Percentiles rank a stretch among this genome's conserved stretches.
Conservation (phyloP, 148 eudicot genomes). For the Simmondsia chinensis region DNA sequence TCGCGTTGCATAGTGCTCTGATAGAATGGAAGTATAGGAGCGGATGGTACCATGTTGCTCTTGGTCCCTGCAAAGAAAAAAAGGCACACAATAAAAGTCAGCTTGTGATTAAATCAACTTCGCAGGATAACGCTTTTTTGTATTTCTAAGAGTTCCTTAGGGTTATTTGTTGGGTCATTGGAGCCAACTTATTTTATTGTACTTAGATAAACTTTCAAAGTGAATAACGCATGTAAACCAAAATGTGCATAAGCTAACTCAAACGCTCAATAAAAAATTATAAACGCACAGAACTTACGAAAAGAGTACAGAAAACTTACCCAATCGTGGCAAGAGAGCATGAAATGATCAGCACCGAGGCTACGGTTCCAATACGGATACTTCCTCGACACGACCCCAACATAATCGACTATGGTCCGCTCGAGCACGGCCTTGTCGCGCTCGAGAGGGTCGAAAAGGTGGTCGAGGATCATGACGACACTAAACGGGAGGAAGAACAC, state of each 20-base stretch:
- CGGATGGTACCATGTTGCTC: conserved; percentile 57
- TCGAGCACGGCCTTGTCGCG: conserved; percentile 39
- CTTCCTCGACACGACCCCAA: conserved; percentile 32
- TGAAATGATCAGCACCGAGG: conserved; percentile 71
- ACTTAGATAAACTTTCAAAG: too few species aligned
- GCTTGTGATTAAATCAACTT: too few species aligned
- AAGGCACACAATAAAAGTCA: too few species aligned
- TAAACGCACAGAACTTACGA: too few species aligned
- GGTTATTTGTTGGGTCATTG: too few species aligned
- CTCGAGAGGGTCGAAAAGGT: conserved; percentile 38
- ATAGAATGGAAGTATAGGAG: conserved; percentile 50
- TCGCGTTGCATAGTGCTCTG: conserved; percentile 76
- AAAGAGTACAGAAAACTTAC: conserved; percentile 19
- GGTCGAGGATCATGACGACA: conserved; percentile 44
- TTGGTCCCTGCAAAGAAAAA: conserved; percentile 40
- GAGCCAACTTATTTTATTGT: too few species aligned
- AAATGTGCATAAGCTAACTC: too few species aligned
- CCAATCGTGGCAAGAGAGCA: conserved; percentile 83
- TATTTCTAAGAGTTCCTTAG: too few species aligned
- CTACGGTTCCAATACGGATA: conserved; percentile 69
- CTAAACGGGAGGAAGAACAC: conserved; percentile 67
- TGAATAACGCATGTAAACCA: too few species aligned
- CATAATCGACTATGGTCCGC: conserved; percentile 41
- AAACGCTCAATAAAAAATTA: too few species aligned
- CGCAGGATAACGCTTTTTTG: too few species aligned